A percentile compares a stretch with the other conserved stretches of the same genome.
These are phyloP conservation scores for Chaetomiaceae sp. DNA, from an alignment of 2,329 filamentous ascomycete genomes.

Conservation along the genomic window DNA sequence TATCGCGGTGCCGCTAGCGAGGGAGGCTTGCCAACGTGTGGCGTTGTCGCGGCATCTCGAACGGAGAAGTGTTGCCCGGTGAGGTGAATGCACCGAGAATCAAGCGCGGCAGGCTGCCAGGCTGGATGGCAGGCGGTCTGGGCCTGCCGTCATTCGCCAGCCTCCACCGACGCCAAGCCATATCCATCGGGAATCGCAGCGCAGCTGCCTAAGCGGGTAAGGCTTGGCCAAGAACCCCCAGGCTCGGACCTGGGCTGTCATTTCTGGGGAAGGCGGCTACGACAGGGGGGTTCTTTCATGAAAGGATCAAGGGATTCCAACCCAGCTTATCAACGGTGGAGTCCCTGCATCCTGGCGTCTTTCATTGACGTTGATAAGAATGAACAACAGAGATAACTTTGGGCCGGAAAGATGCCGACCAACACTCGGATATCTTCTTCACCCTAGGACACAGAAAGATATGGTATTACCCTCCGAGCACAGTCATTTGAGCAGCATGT, in stretches of 20 bases:
- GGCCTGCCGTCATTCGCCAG: constrained; percentile 11
- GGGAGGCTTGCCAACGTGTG: constrained; percentile 6
- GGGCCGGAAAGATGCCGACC: no score
- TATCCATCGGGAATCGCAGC: constrained; percentile 12
- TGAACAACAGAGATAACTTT: no score
- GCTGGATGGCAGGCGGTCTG: background rate
- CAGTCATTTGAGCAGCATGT: no score
- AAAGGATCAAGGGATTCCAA: no score
- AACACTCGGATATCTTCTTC: no score
- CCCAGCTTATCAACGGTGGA: no score
- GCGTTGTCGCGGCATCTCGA: constrained; percentile 1
- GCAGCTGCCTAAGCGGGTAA: constrained; percentile 20
- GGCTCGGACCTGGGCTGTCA: background rate
- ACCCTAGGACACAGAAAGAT: no score
- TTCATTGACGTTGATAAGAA: no score
- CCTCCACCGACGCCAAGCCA: constrained; percentile 1
- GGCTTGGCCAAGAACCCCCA: constrained; percentile 11
- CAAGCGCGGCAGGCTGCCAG: background rate
- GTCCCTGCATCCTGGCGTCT: no score
- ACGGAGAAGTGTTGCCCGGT: constrained; percentile 10
- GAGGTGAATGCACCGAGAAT: constrained; percentile 14
- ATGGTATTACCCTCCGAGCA: no score
- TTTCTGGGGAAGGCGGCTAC: background rate
- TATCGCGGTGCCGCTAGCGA: constrained; percentile 19
- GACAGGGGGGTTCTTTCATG: background rate